Conservation (phyloP, 2,329 filamentous ascomycete species). For the Verticillium longisporum region DNA sequence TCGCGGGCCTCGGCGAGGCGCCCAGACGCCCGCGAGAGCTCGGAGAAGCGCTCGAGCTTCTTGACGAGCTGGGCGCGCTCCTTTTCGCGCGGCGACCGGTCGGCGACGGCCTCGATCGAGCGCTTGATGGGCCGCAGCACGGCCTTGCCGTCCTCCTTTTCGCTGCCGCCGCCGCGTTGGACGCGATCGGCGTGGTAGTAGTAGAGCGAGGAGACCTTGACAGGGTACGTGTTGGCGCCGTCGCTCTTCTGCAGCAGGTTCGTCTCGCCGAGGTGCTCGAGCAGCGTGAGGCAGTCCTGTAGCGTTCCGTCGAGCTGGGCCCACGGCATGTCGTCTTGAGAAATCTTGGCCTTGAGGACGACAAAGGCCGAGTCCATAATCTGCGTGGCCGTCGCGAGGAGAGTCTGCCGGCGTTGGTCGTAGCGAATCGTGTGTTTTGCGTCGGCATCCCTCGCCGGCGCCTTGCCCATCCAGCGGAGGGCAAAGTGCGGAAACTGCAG, state of each 20-base stretch:
- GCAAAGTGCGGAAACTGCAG: constrained; percentile 54
- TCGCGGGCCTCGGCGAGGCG: constrained; percentile 50
- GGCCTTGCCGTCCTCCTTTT: constrained; percentile 31
- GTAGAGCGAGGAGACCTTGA: constrained; percentile 67
- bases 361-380: constrained; percentile 55
- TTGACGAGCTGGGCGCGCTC: constrained; percentile 51
- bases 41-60: constrained; percentile 62
- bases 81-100: constrained; percentile 46
- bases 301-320: constrained; percentile 49
- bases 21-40: constrained; percentile 47
- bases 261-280: constrained; percentile 44
- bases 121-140: constrained; percentile 53
- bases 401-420: constrained; percentile 49
- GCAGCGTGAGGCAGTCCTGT: constrained; percentile 46
- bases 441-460: constrained; percentile 40
- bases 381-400: constrained; percentile 45
- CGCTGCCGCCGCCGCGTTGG: constrained; percentile 13
- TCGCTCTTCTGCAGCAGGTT: constrained; percentile 18
- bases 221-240: constrained; percentile 38
- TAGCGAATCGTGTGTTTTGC: constrained; percentile 55
- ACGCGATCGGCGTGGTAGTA: constrained; percentile 46
- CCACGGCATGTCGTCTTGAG: constrained; percentile 42
- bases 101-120: constrained; percentile 56
- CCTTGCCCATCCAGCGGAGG: constrained; percentile 54
- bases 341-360: constrained; percentile 45